These are phyloP conservation scores for Eragrostis tef DNA, from an alignment of 202 grass and related monocot genomes.

Conservation along the genomic window DNA sequence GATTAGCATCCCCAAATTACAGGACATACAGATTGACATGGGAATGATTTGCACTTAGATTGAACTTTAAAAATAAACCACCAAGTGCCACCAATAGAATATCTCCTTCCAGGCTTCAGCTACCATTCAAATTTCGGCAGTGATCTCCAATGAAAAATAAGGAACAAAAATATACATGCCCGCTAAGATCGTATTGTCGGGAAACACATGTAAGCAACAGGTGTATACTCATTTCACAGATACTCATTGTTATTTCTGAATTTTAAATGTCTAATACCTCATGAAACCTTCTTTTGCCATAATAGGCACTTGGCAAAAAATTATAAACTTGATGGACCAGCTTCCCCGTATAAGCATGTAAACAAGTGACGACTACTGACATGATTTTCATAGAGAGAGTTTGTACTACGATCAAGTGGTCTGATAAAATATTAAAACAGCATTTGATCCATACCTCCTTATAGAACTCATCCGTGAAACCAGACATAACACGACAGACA, in stretches of 20 bases:
- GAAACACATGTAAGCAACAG: slow-evolving; percentile 15
- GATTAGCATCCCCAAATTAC: not conserved
- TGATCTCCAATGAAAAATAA: slow-evolving; percentile 16
- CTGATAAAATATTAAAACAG: not conserved
- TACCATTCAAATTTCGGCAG: not conserved
- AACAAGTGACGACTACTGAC: not conserved
- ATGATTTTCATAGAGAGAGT: slow-evolving; percentile 8
- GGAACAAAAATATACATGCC: not conserved
- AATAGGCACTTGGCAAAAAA: too few species aligned
- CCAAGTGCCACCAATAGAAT: not conserved
- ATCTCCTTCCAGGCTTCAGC: not conserved
- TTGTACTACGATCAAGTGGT: slow-evolving; percentile 18
- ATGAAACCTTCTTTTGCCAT: too few species aligned
- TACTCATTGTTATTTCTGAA: not conserved
- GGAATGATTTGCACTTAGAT: not conserved
- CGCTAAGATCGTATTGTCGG: not conserved
- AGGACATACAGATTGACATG: not conserved
- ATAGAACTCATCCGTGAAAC: slow-evolving; percentile 90
- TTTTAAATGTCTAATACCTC: not conserved
- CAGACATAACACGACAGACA: slow-evolving; percentile 96
- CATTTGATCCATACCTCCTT: slow-evolving; percentile 64
- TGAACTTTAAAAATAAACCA: slow-evolving; percentile 41
- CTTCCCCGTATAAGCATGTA: too few species aligned
- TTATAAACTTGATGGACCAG: not conserved
- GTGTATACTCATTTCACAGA: slow-evolving; percentile 29